Evolutionary conservation across 1,284 basidiomycete genomes (phyloP).

Genomic region (Melampsora larici-populina): DNA sequence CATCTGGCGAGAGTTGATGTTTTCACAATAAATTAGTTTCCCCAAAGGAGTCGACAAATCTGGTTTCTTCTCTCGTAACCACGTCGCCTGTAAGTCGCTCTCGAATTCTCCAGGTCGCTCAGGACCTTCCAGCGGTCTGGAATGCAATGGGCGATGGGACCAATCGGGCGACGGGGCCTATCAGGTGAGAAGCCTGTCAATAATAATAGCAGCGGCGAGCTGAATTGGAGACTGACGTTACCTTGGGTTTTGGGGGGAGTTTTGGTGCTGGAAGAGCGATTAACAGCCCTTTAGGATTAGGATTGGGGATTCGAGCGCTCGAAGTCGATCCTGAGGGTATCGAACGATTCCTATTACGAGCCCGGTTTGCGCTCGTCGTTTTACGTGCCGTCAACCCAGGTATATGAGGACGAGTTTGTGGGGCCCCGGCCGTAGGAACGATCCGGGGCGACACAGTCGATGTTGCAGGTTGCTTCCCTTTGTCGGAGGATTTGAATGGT

Average conservation of each 20-base stretch:
- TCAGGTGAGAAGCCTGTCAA: not conserved
- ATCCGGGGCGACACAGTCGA: no score
- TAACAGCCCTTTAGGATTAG: not conserved
- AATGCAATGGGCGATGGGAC: not conserved
- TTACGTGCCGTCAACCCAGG: no score
- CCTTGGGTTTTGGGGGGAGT: conserved; percentile 1
- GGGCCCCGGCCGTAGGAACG: no score
- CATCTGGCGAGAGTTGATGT: conserved; percentile 34
- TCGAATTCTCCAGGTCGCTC: conserved; percentile 33
- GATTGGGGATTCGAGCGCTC: no score
- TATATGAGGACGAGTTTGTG: no score
- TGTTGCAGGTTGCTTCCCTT: no score
- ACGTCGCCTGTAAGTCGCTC: conserved; percentile 10
- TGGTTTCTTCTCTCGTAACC: conserved; percentile 28
- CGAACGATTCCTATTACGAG: no score
- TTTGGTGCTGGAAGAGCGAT: not conserved
- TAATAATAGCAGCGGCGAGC: not conserved
- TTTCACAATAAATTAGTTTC: conserved; percentile 29
- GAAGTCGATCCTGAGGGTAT: no score
- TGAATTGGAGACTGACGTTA: not conserved
- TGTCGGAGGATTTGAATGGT: no score
- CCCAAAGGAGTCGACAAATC: conserved; percentile 28
- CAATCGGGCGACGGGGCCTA: conserved; percentile 37
- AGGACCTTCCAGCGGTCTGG: conserved; percentile 25
- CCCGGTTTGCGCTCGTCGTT: no score